These are phyloP conservation scores for Fusarium sp. DNA, from an alignment of 2,329 filamentous ascomycete genomes.

Conservation along the genomic window DNA sequence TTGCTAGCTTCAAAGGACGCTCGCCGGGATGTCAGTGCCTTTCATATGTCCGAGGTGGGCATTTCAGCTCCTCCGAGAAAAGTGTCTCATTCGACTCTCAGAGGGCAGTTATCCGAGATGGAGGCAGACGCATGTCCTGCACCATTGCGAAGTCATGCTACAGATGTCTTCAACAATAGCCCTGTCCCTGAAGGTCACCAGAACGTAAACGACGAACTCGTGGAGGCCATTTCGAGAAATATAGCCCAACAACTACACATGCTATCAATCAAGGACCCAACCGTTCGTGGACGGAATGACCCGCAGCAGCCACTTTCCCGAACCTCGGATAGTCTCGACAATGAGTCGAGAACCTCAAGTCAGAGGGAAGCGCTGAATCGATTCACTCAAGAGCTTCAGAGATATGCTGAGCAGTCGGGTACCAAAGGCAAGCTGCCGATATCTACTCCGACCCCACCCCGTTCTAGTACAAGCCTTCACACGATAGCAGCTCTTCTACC, in stretches of 20 bases:
- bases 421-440: conserved; percentile 53
- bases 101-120: neutral
- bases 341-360: conserved; percentile 57
- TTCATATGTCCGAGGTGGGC: neutral
- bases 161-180: conserved; percentile 25
- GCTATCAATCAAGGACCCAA: conserved; percentile 47
- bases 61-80: neutral
- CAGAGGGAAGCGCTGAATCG: conserved; percentile 56
- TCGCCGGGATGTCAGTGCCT: neutral
- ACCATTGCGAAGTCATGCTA: conserved; percentile 9
- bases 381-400: conserved; percentile 48
- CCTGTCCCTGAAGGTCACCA: conserved; percentile 44
- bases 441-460: conserved; percentile 55
- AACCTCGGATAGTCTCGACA: conserved; percentile 8
- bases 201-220: conserved; percentile 54
- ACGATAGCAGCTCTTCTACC: conserved; percentile 66
- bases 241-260: conserved; percentile 60
- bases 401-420: conserved; percentile 50
- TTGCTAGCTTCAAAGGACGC: neutral
- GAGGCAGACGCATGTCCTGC: neutral
- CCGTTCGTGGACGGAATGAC: neutral
- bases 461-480: conserved; percentile 58
- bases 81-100: neutral
- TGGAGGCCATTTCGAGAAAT: conserved; percentile 59
- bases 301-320: neutral